Evolutionary conservation across 2,329 filamentous ascomycete species (phyloP), one percentile per base, ranked within the genome.

Genomic region (Botryotinia narcissicola): DNA sequence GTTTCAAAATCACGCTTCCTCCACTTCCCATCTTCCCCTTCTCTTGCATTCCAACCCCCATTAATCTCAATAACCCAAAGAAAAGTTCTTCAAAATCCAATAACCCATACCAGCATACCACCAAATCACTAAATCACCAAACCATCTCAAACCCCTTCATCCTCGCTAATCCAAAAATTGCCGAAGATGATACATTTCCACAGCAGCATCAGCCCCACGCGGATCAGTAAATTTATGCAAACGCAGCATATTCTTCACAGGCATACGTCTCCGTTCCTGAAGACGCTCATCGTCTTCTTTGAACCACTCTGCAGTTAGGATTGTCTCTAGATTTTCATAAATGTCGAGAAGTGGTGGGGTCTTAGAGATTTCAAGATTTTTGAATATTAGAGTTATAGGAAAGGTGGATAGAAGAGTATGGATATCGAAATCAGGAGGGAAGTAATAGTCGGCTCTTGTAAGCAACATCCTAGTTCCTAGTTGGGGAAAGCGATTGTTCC

Each of bases 51-150:
- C 20, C 10, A 37, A 37, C 10, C 7, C 25, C 35, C 16, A 22
- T 22, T 1, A 22, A 60, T 6, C 3, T 22, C 5, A n/a, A n/a
- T 3, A 6, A 25, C 12, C 6, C 25, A 4, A 2, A n/a, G 4
- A 0, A 25, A 48, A 48, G 4, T 25, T 22, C 10, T 37, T 9
- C 57, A 37, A 35, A 22, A 37, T 12, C 2, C 32, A 20, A 60
- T 10, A 51, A 2, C 22, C 3, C 48, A n/a, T 51, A 54, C 16
- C 16, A 16, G 3, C 2, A 42, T 42, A 42, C 40, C 12, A 42
- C 40, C 40, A 42, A 42, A 14, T 42, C 12, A 42, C 9, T 3
- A 42, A 42, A 42, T 22, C 25, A 25, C 22, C 46, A 48, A 51
- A n/a, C 25, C 48, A 6, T 51, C 25, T n/a, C 48, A 12, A 12